Percentiles rank a stretch among this genome's conserved stretches.
These are phyloP conservation scores for Stentor coeruleus DNA, from an alignment of 73 alveolate species.

Conservation along the genomic window DNA sequence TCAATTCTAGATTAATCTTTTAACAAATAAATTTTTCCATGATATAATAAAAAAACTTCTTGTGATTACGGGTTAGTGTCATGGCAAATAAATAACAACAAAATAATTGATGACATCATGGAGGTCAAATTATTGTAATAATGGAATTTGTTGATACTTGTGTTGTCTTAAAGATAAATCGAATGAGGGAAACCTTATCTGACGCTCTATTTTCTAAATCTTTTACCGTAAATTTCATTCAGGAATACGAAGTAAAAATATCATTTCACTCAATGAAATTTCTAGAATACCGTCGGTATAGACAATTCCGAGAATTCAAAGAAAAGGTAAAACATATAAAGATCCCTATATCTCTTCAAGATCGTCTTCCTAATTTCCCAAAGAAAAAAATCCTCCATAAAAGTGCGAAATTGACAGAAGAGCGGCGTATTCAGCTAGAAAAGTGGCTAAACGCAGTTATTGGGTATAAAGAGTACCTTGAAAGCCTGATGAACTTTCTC, in stretches of 20 bases:
- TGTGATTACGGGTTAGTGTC: too few relatives aligned
- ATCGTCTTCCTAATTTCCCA: background rate
- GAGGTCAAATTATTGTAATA: too few relatives aligned
- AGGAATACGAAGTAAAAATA: background rate
- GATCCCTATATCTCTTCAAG: too few relatives aligned
- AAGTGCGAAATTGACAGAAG: background rate
- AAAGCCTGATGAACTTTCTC: background rate
- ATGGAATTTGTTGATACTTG: background rate
- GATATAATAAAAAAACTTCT: too few relatives aligned
- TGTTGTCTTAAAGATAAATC: background rate
- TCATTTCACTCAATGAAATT: background rate
- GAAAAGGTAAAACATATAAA: background rate
- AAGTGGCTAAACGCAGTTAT: background rate
- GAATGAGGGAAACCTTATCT: background rate
- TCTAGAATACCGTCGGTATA: background rate
- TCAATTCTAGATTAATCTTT: too few relatives aligned
- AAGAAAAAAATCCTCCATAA: too few relatives aligned
- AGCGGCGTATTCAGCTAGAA: background rate
- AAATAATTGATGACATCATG: too few relatives aligned
- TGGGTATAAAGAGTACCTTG: background rate
- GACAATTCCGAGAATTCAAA: background rate
- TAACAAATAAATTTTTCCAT: too few relatives aligned
- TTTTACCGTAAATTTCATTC: background rate
- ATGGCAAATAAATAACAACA: too few relatives aligned
- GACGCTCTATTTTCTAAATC: background rate